Percentiles rank a stretch among this genome's conserved stretches.
These are phyloP conservation scores for Gamarada debralockiae DNA, from an alignment of 495 filamentous ascomycete genomes.

Conservation along the genomic window DNA sequence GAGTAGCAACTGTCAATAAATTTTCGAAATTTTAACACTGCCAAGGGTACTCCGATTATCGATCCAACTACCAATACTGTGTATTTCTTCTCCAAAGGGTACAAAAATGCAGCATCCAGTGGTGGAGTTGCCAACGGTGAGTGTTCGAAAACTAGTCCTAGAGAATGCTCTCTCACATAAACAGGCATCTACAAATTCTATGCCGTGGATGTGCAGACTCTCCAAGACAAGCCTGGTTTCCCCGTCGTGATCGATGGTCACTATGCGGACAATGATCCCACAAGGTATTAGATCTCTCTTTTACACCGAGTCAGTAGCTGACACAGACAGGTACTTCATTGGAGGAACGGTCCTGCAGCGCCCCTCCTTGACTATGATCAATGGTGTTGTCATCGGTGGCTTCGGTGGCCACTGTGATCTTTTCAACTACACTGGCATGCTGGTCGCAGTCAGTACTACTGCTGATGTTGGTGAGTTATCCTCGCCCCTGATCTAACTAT, in stretches of 20 bases:
- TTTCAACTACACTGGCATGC: conserved; percentile 43
- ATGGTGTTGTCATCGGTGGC: conserved; percentile 31
- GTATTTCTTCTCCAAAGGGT: conserved; percentile 38
- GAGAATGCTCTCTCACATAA: too few relatives aligned
- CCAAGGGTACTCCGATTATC: conserved; percentile 44
- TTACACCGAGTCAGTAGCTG: too few relatives aligned
- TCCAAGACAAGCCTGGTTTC: conserved; percentile 35
- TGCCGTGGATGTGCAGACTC: conserved; percentile 30
- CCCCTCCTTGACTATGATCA: conserved; percentile 30
- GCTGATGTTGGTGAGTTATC: conserved; percentile 11
- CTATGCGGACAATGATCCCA: conserved; percentile 33
- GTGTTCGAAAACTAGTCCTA: too few relatives aligned
- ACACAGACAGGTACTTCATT: conserved; percentile 36
- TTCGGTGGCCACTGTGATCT: conserved; percentile 43
- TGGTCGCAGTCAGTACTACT: background rate
- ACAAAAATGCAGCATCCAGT: background rate
- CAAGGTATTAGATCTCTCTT: too few relatives aligned
- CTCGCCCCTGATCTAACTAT: too few relatives aligned
- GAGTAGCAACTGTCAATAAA: too few relatives aligned
- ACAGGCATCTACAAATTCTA: conserved; percentile 36
- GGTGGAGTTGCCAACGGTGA: too few relatives aligned
- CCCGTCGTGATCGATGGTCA: conserved; percentile 37
- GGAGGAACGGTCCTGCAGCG: conserved; percentile 41
- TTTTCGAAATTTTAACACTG: too few relatives aligned
- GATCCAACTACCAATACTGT: conserved; percentile 41